Base-by-base conservation (phyloP, 176 grass and related monocot species). In the Urochloa ruziziensis region DNA sequence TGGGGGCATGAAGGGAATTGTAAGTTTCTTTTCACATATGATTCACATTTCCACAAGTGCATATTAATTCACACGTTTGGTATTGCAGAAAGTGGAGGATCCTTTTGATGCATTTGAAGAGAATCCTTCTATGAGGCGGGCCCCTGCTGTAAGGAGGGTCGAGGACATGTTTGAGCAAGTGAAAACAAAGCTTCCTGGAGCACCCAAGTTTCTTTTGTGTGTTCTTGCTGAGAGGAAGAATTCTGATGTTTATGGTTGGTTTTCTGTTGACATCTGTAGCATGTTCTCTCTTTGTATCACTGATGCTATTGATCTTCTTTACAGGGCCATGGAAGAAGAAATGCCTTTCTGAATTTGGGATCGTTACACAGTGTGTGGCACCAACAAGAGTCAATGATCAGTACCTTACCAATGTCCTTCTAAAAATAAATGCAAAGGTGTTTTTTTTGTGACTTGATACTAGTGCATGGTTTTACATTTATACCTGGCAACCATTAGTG, bases 401-500 rank as follows among this genome's bases (percentile, higher is more conserved):
- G 21, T 98, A 98, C 68, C 57, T 98, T 30, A 99, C 93, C 2
- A 99, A 99, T 70, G 81, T 99, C 7, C 58, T 99, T 0, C 57
- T 99, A 9, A 99, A 99, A 63, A 99, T 99, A 29, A 99, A 99
- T 68, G 96, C 91, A 1, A 99, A 99, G 87, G 96, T n/a, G n/a
- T n/a, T 71, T 71, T 1, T 16, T 63, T 42, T 67, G 35, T 27
- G 0, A 11, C 28, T 16, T 3, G 13, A 47, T 34, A 81, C 48
- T 7, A 60, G 54, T 19, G 17, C 29, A 48, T 51, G 28, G n/a
- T 9, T 76, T 77, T 29, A 23, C 36, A 69, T 16, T 44, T 52
- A 9, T 17, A 29, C 37, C 74, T 58, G n/a, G 5, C 58, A 35
- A 51, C 16, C 28, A 27, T 62, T 16, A 68, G 0, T 25, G 36